Percentiles rank a stretch among this genome's conserved stretches.
These are phyloP conservation scores for Apiospora hydei DNA, from an alignment of 2,329 filamentous ascomycete genomes.

Conservation along the genomic window DNA sequence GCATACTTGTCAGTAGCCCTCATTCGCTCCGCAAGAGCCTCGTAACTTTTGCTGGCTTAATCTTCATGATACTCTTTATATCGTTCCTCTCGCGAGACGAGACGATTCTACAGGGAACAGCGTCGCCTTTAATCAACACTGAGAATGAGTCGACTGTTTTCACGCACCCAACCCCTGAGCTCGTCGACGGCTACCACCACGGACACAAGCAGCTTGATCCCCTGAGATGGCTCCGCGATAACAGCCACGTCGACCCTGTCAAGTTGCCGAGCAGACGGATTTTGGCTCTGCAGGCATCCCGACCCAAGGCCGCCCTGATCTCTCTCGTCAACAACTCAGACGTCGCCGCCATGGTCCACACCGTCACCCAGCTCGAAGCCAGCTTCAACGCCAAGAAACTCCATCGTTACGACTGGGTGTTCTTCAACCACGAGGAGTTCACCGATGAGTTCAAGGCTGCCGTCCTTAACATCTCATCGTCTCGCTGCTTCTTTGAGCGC, in stretches of 20 bases:
- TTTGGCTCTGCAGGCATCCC: conserved; percentile 33
- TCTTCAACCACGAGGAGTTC: conserved; percentile 84
- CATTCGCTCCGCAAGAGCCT: not conserved
- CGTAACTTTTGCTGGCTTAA: not conserved
- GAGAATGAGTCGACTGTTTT: not conserved
- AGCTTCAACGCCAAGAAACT: conserved; percentile 79
- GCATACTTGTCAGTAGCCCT: not conserved
- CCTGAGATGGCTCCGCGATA: conserved; percentile 39
- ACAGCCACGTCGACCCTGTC: conserved; percentile 35
- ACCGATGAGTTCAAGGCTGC: conserved; percentile 76
- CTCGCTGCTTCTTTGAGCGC: conserved; percentile 74
- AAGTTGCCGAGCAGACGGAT: conserved; percentile 31
- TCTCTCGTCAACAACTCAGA: conserved; percentile 78
- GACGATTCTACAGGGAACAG: not conserved
- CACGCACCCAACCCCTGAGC: not conserved
- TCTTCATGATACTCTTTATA: not conserved
- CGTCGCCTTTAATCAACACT: not conserved
- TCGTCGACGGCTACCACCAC: not conserved
- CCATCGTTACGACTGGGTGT: conserved; percentile 85
- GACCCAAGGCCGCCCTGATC: conserved; percentile 58
- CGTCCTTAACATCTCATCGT: conserved; percentile 73
- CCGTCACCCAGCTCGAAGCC: conserved; percentile 75
- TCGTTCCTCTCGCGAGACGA: not conserved
- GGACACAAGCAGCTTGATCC: not conserved
- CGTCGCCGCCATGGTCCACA: conserved; percentile 69